These are phyloP conservation scores for Tetrahymena malaccensis DNA, from an alignment of 73 alveolate species.

Conservation along the genomic window DNA sequence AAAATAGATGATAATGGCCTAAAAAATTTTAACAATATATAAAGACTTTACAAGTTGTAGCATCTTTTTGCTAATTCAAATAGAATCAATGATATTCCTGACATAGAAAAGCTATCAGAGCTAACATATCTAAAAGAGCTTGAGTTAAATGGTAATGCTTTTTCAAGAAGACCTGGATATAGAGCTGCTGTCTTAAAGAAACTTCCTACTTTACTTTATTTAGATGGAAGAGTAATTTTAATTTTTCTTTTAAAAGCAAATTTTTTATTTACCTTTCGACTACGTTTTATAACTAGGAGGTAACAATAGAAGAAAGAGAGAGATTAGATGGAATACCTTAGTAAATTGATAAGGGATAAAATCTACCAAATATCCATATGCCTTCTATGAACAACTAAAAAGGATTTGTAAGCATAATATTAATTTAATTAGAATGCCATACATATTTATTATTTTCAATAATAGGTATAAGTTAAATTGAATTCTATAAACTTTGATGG, in stretches of 20 bases:
- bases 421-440: background rate
- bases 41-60: slow-evolving; percentile 53
- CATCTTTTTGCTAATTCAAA: slow-evolving; percentile 48
- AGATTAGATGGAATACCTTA: slow-evolving; percentile 44
- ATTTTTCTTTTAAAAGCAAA: background rate
- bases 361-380: slow-evolving; percentile 22
- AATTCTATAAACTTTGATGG: slow-evolving; percentile 37
- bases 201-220: slow-evolving; percentile 47
- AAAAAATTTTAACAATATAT: slow-evolving; percentile 48
- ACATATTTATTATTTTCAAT: background rate
- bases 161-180: slow-evolving; percentile 65
- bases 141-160: slow-evolving; percentile 53
- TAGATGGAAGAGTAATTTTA: slow-evolving; percentile 43
- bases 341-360: slow-evolving; percentile 26
- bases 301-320: slow-evolving; percentile 51
- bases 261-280: background rate
- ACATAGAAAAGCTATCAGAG: slow-evolving; percentile 56
- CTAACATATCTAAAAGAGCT: slow-evolving; percentile 54
- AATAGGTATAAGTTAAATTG: slow-evolving; percentile 22
- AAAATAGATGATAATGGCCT: slow-evolving; percentile 69
- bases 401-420: background rate
- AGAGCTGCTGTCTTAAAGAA: slow-evolving; percentile 53
- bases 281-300: background rate
- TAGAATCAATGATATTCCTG: slow-evolving; percentile 70
- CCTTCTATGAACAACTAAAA: slow-evolving; percentile 6